Conservation (phyloP, 495 filamentous ascomycete species). For the Echria macrotheca region DNA sequence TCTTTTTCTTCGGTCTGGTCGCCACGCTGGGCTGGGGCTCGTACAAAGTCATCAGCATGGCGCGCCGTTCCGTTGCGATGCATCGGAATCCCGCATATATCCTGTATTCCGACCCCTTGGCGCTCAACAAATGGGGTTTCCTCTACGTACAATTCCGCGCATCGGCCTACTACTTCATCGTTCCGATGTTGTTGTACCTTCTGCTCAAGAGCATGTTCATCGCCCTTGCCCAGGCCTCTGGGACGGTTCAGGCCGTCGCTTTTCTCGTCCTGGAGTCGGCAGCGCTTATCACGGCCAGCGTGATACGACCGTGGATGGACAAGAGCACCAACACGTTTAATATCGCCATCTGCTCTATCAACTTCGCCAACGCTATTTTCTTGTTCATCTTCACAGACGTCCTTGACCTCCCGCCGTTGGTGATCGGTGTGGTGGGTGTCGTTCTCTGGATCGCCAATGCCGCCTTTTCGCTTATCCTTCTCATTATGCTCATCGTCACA, state of each 20-base stretch:
- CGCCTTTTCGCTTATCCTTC: constrained; percentile 73
- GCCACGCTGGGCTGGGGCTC: constrained; percentile 80
- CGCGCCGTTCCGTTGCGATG: constrained; percentile 81
- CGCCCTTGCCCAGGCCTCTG: constrained; percentile 68
- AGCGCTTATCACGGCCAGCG: constrained; percentile 70
- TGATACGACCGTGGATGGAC: constrained; percentile 96
- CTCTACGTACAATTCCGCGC: constrained; percentile 97
- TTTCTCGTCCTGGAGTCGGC: constrained; percentile 80
- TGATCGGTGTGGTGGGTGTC: constrained; percentile 92
- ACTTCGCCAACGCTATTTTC: constrained; percentile 88
- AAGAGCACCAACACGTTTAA: constrained; percentile 98
- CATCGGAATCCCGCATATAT: constrained; percentile 98
- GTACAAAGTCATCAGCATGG: constrained; percentile 83
- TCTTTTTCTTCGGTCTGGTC: constrained; percentile 85
- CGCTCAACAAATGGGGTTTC: constrained; percentile 98
- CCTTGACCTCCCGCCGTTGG: constrained; percentile 82
- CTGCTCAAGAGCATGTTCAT: constrained; percentile 88
- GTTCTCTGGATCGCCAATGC: constrained; percentile 92
- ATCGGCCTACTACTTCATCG: constrained; percentile 94
- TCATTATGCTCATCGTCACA: constrained; percentile 82
- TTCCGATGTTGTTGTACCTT: constrained; percentile 73
- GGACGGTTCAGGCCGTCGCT: constrained; percentile 74
- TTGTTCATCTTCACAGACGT: constrained; percentile 77
- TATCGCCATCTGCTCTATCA: constrained; percentile 83
- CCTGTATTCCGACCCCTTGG: constrained; percentile 88